Evolutionary conservation across 2,329 filamentous ascomycete genomes (phyloP).

Genomic region (Helotiales sp.): DNA sequence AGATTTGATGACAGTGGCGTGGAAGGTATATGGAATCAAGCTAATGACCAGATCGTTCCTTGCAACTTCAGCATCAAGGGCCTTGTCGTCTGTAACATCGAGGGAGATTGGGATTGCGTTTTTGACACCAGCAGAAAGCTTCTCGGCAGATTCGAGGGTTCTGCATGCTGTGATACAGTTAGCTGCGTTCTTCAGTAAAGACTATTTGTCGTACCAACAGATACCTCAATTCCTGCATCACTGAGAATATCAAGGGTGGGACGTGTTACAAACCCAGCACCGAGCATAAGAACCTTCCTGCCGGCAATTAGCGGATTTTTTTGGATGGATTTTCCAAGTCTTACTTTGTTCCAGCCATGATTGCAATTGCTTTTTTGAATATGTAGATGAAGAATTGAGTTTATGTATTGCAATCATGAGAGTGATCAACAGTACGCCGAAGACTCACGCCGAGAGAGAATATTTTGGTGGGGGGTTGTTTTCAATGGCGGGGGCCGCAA

Average conservation of each 20-base stretch:
- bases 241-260: slow-evolving; percentile 60
- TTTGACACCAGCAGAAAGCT: slow-evolving; percentile 70
- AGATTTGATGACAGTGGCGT: slow-evolving; percentile 86
- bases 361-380: slow-evolving; percentile 13
- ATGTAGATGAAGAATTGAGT: neutral
- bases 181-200: slow-evolving; percentile 3
- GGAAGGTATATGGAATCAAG: slow-evolving; percentile 90
- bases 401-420: too few species aligned
- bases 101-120: slow-evolving; percentile 77
- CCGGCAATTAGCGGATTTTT: slow-evolving; percentile 4
- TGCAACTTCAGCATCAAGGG: slow-evolving; percentile 77
- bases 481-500: too few species aligned
- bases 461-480: too few species aligned
- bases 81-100: slow-evolving; percentile 75
- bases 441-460: too few species aligned
- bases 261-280: slow-evolving; percentile 53
- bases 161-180: slow-evolving; percentile 64
- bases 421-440: too few species aligned
- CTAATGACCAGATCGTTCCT: slow-evolving; percentile 78
- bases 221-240: slow-evolving; percentile 56
- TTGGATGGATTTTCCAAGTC: neutral
- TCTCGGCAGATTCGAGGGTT: slow-evolving; percentile 74
- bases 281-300: slow-evolving; percentile 48
- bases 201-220: slow-evolving; percentile 47
- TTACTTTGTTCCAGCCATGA: slow-evolving; percentile 29